Conservation (phyloP, 176 grass and related monocot species). For the Cocos nucifera region DNA sequence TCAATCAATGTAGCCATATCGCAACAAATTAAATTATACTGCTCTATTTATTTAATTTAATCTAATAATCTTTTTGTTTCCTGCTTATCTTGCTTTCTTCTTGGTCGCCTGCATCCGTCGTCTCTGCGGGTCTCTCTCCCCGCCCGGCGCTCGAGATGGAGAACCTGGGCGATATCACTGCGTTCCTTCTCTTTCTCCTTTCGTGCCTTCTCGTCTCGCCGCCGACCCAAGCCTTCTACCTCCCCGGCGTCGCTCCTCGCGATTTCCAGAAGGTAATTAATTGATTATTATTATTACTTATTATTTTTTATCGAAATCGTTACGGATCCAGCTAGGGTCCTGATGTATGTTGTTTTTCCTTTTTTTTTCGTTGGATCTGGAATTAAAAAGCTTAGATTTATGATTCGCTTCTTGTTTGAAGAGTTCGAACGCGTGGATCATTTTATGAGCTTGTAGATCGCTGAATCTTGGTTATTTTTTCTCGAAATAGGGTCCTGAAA, state of each 20-base stretch:
- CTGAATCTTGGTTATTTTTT: background rate
- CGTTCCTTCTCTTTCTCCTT: constrained; percentile 11
- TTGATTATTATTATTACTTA: too few species aligned
- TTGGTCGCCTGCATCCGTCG: constrained; percentile 3
- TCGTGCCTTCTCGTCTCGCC: constrained; percentile 13
- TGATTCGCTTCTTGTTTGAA: background rate
- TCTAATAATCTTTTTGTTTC: too few species aligned
- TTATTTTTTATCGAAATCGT: constrained; percentile 2
- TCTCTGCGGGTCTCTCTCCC: background rate
- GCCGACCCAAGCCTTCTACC: constrained; percentile 29
- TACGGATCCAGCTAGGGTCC: constrained; percentile 24
- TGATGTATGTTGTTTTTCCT: constrained; percentile 2
- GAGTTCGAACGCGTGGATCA: background rate
- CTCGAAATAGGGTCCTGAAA: too few species aligned
- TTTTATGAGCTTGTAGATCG: background rate
- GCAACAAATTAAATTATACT: too few species aligned
- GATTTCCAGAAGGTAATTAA: constrained; percentile 31
- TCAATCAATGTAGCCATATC: too few species aligned
- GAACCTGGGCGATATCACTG: constrained; percentile 11
- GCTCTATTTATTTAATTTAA: too few species aligned
- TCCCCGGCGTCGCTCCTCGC: constrained; percentile 39
- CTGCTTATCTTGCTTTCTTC: background rate
- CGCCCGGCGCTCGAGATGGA: constrained; percentile 2
- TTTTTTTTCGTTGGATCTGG: background rate
- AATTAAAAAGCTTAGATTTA: background rate